Base-by-base conservation (phyloP, 371 early-diverging fungal genomes). In the Mucor piriformis region DNA sequence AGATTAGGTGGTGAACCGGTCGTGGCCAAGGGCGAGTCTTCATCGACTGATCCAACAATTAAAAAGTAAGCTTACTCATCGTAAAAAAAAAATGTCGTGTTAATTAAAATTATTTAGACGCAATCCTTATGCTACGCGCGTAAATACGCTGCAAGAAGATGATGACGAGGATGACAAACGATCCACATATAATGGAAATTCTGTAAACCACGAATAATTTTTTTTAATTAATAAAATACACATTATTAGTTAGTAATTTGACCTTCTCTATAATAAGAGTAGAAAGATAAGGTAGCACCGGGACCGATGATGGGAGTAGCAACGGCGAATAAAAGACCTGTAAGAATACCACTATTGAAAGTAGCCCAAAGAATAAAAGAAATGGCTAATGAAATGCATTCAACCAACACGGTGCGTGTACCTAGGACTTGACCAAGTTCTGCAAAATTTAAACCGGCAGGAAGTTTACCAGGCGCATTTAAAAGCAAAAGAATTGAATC, bases 131-230 rank as follows among this genome's bases (percentile, higher is more conserved):
- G 55, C 59, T 20, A 48, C 63, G 35, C 67, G 64, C 24, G 54
- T 74, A 2, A 72, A 70, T 51, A 76, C 74, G 1, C 33, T 66
- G 55, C 54, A 61, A 32, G 54, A 56, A 12, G 50, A 50, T 12
- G 46, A 24, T 42, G 53, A 61, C 6, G 59, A 63, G 15, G 56
- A 58, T 29, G 62, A 62, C 18, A 63, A 67, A 20, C 57, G 66
- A 35, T 47, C 67, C 12, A 71, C 68, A 15, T 79, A 79, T 38
- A 79, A 79, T 65, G 80, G 80, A 20, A 79, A 79, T 42, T 79
- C 80, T 38, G 58, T 76, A 2, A 79, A 79, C 34, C 77, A 79
- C 42, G 80, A 79, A 57, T 79, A 73, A 61, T n/a, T 13, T 38
- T 8, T 37, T 13, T 12, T 13, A 24, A 12, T 38, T 24, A 37